phyloP scores from a whole-genome alignment of 768 basidiomycete species.

The Serendipita sp. region DNA sequence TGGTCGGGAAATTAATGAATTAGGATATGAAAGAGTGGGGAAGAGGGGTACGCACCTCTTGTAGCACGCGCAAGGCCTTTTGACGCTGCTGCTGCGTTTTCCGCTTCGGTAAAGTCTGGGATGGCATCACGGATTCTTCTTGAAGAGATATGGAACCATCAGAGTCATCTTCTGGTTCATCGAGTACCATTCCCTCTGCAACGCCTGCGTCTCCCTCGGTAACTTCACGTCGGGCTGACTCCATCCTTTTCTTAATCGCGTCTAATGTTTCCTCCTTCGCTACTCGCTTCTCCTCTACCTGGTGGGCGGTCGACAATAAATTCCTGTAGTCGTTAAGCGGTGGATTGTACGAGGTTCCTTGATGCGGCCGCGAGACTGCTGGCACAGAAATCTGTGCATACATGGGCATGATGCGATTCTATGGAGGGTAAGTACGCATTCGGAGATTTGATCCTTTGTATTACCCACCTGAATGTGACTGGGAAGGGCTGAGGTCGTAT shows the following conservation, averaged over 20 bases:
- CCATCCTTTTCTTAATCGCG: conserved; percentile 39
- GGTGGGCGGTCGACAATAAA: conserved; percentile 50
- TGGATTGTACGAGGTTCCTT: conserved; percentile 84
- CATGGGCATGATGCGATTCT: conserved; percentile 19
- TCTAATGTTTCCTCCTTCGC: conserved; percentile 37
- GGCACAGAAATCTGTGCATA: conserved; percentile 42
- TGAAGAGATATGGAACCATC: conserved; percentile 17
- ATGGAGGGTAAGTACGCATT: not conserved
- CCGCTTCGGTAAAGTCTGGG: conserved; percentile 27
- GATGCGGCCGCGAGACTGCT: conserved; percentile 56
- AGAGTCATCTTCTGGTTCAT: conserved; percentile 23
- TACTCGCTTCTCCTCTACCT: conserved; percentile 43
- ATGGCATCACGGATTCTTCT: conserved; percentile 20
- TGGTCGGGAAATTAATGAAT: conserved; percentile 17
- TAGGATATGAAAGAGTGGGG: not conserved
- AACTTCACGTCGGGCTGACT: conserved; percentile 26
- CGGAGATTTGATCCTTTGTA: no score
- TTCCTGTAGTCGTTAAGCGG: conserved; percentile 53
- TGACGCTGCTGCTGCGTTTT: conserved; percentile 54
- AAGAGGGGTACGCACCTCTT: conserved; percentile 35
- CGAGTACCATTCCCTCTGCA: conserved; percentile 52
- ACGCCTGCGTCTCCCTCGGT: conserved; percentile 23
- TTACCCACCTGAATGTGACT: no score
- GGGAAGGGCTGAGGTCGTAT: no score
- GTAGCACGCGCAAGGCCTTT: conserved; percentile 45